Evolutionary conservation across 192 early-diverging fungal genomes (phyloP), one percentile per base, ranked within the genome.

Genomic region (Coemansia nantahalensis): DNA sequence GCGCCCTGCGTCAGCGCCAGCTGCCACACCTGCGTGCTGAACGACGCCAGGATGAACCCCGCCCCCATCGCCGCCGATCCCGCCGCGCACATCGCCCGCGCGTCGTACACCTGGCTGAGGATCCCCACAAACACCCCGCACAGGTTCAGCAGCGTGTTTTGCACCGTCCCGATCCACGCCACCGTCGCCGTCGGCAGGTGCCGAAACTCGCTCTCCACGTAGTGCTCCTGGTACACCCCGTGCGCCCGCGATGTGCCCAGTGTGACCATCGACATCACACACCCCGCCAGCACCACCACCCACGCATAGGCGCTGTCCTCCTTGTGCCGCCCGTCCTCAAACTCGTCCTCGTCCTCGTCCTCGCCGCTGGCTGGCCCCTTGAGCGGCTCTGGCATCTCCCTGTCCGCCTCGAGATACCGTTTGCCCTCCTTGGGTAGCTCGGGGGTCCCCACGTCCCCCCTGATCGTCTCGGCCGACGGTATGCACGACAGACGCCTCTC

Each of bases 1-100:
- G 42, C 31, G 13, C 79, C 79, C 32, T 80, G 79, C 13, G 79
- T 73, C 46, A 80, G 17, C 18, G 57, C 59, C 42, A 80, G 51
- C 57, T 80, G 78, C 78, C 78, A 80, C 2, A 80, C 30, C 48
- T 64, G 39, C 4, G 79, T 77, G 39, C 63, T 62, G 28, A 80
- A 73, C 32, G 79, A 77, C 8, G 79, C 79, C 23, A 68, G 39
- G 12, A 80, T 53, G 19, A 80, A 62, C 15, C 67, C 41, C 13
- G 47, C 12, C 17, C 65, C 64, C 67, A 77, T 62, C 0, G 35
- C n/a, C 1, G 56, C 14, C 15, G 67, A 51, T 1, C 56, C 67
- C 1, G 17, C 46, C 2, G 59, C 64, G 23, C 64, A 67, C 38
- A 75, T 22, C 0, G 59, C 24, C 23, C 71, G 46, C 5, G 60